phyloP scores from a whole-genome alignment of 345 rosid genomes.

The Eucalyptus marginata region DNA sequence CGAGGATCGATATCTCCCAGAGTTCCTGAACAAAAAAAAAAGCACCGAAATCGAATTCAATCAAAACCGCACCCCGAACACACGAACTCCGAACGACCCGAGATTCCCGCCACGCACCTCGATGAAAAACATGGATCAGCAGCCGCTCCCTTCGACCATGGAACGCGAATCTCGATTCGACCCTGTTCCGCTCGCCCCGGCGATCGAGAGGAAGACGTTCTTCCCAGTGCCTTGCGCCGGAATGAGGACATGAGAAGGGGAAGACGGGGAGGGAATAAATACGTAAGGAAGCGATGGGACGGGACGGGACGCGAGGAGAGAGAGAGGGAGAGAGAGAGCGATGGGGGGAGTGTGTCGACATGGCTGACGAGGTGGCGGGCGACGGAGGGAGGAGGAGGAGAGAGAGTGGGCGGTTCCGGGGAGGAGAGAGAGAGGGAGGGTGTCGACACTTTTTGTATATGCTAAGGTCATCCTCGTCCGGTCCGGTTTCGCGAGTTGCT shows the following conservation, averaged over 20 bases:
- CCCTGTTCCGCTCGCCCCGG: background rate
- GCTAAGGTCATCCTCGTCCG: background rate
- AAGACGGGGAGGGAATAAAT: background rate
- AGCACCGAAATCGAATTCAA: background rate
- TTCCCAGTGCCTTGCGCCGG: background rate
- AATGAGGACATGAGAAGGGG: background rate
- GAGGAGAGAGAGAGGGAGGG: background rate
- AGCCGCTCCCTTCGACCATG: background rate
- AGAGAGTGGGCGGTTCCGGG: background rate
- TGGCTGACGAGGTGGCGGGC: background rate
- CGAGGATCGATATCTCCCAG: conserved; percentile 11
- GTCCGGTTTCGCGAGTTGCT: background rate
- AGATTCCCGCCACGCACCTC: conserved; percentile 2
- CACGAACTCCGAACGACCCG: background rate
- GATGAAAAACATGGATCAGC: conserved; percentile 9
- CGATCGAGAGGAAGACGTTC: background rate
- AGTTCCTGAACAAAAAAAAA: conserved; percentile 12
- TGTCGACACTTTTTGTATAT: conserved; percentile 16
- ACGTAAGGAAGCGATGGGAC: background rate
- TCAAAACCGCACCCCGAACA: background rate
- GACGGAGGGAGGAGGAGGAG: background rate
- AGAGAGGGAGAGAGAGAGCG: too few species aligned
- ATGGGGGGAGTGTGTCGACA: background rate
- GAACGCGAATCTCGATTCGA: background rate
- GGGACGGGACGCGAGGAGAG: background rate